These are phyloP conservation scores for Platismatia glauca DNA, from an alignment of 495 filamentous ascomycete species.

Conservation along the genomic window DNA sequence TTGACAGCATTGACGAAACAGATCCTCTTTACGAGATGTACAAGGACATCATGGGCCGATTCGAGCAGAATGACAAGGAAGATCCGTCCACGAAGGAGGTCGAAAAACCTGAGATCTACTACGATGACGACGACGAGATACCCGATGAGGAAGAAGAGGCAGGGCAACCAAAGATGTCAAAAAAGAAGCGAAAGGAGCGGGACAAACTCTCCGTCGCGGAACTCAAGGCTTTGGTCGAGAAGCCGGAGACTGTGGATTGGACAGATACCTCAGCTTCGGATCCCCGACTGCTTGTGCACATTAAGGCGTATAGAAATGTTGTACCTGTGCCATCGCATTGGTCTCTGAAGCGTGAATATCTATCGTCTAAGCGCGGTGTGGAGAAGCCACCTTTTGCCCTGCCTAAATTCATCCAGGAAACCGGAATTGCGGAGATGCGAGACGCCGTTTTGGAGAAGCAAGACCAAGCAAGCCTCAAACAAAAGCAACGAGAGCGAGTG, in stretches of 20 bases:
- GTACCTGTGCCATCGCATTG: slow-evolving; percentile 91
- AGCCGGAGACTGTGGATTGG: slow-evolving; percentile 95
- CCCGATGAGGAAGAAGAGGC: slow-evolving; percentile 70
- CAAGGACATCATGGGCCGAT: slow-evolving; percentile 69
- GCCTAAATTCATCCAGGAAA: slow-evolving; percentile 96
- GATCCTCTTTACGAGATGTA: slow-evolving; percentile 78
- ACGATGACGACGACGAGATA: slow-evolving; percentile 79
- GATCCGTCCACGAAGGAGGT: slow-evolving; percentile 52
- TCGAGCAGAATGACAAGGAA: slow-evolving; percentile 51
- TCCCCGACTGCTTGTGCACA: slow-evolving; percentile 79
- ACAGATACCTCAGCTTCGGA: slow-evolving; percentile 90
- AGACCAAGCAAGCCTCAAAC: slow-evolving; percentile 78
- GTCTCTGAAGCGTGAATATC: slow-evolving; percentile 91
- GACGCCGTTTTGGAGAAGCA: slow-evolving; percentile 95
- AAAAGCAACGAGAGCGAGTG: slow-evolving; percentile 90
- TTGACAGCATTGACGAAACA: slow-evolving; percentile 45
- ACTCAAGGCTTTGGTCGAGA: slow-evolving; percentile 81
- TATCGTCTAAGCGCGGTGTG: slow-evolving; percentile 90
- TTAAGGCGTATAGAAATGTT: slow-evolving; percentile 92
- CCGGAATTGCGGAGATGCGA: slow-evolving; percentile 94
- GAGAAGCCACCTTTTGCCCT: slow-evolving; percentile 90
- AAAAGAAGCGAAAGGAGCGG: slow-evolving; percentile 83
- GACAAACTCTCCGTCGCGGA: slow-evolving; percentile 92
- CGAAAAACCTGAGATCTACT: slow-evolving; percentile 82
- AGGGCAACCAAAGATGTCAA: slow-evolving; percentile 63